phyloP scores from a whole-genome alignment of 192 early-diverging fungal species.

The Coemansia sp. region DNA sequence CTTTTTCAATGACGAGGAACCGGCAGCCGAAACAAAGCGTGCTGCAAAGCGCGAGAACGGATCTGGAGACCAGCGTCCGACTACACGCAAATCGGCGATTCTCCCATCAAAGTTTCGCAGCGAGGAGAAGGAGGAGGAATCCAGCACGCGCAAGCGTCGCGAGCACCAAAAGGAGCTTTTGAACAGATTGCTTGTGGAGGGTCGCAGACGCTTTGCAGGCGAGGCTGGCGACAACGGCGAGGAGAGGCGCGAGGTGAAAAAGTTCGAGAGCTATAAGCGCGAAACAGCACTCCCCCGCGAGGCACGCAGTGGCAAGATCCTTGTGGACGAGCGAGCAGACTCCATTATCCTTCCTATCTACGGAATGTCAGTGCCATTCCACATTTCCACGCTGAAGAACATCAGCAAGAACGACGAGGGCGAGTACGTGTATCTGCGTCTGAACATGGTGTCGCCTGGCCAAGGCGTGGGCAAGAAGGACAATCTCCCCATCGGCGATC shows the following conservation, averaged over 20 bases:
- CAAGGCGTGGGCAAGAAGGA: constrained; percentile 92
- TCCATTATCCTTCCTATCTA: constrained; percentile 93
- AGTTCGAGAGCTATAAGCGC: constrained; percentile 95
- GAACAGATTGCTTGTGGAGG: constrained; percentile 72
- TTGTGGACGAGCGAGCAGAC: constrained; percentile 85
- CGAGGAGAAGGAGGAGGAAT: constrained; percentile 76
- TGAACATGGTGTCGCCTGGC: constrained; percentile 95
- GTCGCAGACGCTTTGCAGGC: constrained; percentile 75
- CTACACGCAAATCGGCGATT: constrained; percentile 64
- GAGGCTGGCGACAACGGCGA: constrained; percentile 62
- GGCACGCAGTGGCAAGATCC: constrained; percentile 76
- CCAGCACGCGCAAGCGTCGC: constrained; percentile 71
- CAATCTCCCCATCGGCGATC: constrained; percentile 79
- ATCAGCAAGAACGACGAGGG: constrained; percentile 93
- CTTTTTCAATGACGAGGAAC: constrained; percentile 57
- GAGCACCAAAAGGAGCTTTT: constrained; percentile 90
- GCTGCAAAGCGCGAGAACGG: constrained; percentile 31
- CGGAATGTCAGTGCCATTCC: constrained; percentile 96
- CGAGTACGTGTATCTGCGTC: constrained; percentile 83
- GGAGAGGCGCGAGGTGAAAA: constrained; percentile 72
- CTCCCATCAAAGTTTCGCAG: constrained; percentile 78
- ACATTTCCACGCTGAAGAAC: constrained; percentile 95
- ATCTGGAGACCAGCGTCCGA: constrained; percentile 20
- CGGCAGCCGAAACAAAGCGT: constrained; percentile 9
- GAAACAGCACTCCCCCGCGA: constrained; percentile 84